A percentile compares a stretch with the other conserved stretches of the same genome.
These are phyloP conservation scores for Trichocladium uniseriatum DNA, from an alignment of 495 filamentous ascomycete genomes.

Conservation along the genomic window DNA sequence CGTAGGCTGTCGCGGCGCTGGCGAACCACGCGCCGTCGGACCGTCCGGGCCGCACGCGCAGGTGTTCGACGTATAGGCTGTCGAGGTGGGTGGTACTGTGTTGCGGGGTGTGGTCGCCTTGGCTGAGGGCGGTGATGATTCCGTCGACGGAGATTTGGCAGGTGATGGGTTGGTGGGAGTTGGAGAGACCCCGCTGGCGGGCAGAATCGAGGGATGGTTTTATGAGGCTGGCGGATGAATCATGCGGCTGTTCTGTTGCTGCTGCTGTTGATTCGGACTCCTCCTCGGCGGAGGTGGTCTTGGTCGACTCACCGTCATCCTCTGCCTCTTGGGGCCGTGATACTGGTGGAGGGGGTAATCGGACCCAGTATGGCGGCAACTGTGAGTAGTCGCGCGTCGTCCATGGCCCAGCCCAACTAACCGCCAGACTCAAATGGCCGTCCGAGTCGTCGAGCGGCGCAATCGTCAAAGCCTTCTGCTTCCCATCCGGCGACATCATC, in stretches of 20 bases:
- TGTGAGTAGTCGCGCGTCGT: constrained; percentile 42
- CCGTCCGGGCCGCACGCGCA: constrained; percentile 22
- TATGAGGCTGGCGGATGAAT: constrained; percentile 6
- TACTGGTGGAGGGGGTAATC: constrained; percentile 31
- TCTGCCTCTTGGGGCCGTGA: constrained; percentile 1
- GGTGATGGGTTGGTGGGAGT: constrained; percentile 26
- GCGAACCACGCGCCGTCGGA: constrained; percentile 39
- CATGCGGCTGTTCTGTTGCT: no score
- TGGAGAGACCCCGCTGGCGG: constrained; percentile 17
- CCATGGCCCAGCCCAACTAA: constrained; percentile 49
- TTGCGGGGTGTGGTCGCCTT: constrained; percentile 13
- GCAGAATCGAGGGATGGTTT: constrained; percentile 34
- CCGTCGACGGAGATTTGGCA: constrained; percentile 38
- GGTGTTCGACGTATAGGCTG: constrained; percentile 34
- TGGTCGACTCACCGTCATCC: neutral
- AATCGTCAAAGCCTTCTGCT: constrained; percentile 45
- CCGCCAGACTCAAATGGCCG: constrained; percentile 49
- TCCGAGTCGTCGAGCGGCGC: constrained; percentile 52
- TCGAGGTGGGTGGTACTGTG: constrained; percentile 24
- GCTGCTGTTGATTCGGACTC: no score
- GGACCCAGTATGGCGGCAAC: constrained; percentile 56
- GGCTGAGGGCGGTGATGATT: constrained; percentile 31
- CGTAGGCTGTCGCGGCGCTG: constrained; percentile 44
- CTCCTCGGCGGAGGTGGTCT: neutral
- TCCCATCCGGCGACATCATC: constrained; percentile 44